Evolutionary conservation across 2,329 filamentous ascomycete genomes (phyloP).

Genomic region (Botrytis medusae): DNA sequence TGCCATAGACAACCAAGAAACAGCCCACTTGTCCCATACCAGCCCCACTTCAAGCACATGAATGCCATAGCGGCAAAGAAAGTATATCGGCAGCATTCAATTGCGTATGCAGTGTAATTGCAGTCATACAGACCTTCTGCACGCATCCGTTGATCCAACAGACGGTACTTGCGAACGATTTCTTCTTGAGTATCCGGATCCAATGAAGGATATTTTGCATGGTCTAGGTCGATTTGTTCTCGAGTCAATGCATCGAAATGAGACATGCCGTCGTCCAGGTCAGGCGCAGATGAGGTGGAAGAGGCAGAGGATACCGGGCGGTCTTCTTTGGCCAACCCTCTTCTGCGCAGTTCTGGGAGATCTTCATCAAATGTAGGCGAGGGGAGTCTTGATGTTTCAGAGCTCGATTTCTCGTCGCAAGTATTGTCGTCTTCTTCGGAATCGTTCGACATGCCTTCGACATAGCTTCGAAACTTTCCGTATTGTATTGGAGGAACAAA

Average conservation of each 20-base stretch:
- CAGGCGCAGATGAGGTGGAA: slow-evolving; percentile 61
- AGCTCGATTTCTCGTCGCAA: slow-evolving; percentile 32
- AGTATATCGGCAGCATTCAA: slow-evolving; percentile 72
- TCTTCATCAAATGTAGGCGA: slow-evolving; percentile 40
- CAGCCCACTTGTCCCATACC: slow-evolving; percentile 68
- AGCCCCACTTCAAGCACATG: slow-evolving; percentile 59
- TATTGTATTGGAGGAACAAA: slow-evolving; percentile 91
- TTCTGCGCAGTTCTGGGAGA: slow-evolving; percentile 27
- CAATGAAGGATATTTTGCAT: slow-evolving; percentile 76
- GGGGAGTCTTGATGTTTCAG: slow-evolving; percentile 37
- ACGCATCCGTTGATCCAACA: slow-evolving; percentile 68
- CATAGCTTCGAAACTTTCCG: slow-evolving; percentile 66
- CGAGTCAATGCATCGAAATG: slow-evolving; percentile 72
- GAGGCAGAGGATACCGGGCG: slow-evolving; percentile 43
- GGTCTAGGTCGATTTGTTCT: slow-evolving; percentile 73
- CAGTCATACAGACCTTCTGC: slow-evolving; percentile 79
- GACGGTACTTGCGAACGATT: slow-evolving; percentile 80
- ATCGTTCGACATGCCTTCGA: slow-evolving; percentile 41
- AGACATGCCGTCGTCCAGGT: slow-evolving; percentile 54
- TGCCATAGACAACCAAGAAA: slow-evolving; percentile 89
- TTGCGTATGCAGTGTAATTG: slow-evolving; percentile 75
- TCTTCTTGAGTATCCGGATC: slow-evolving; percentile 71
- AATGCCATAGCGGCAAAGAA: slow-evolving; percentile 64
- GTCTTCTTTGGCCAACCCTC: slow-evolving; percentile 25
- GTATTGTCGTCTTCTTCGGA: slow-evolving; percentile 39